Evolutionary conservation across 2,329 filamentous ascomycete species (phyloP), one percentile per base, ranked within the genome.

Genomic region (Claviceps sp.): DNA sequence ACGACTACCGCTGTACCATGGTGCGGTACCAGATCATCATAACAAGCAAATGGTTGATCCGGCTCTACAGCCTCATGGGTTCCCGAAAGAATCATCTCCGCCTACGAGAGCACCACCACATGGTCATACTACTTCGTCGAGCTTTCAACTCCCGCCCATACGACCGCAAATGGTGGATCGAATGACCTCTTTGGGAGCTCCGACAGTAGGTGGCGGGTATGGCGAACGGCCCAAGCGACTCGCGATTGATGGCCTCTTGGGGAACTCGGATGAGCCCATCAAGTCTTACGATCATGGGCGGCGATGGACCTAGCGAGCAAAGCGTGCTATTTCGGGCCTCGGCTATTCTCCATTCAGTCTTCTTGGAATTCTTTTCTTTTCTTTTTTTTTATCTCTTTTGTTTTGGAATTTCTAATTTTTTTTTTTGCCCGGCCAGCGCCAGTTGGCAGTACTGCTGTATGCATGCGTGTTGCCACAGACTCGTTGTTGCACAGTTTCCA

Each of bases 171-270:
- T 68, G 14, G 64, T n/a, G n/a, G n/a, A 68, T 7, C 61, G 59
- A 40, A 49, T 53, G 22, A 49, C 44, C 5, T 52, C 52, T 6
- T 23, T 57, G 17, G 56, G 53, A 38, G 52, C 59, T n/a, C 54
- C 58, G 3, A 22, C 40, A 11, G 9, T 9, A 20, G 20, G 56
- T 60, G 71, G 69, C 64, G 61, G 62, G 51, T 69, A 73, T 44
- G 75, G 77, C 52, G 77, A 79, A 51, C 71, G 77, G 29, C 66
- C 71, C 17, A 65, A 71, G 39, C 73, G 80, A 16, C 74, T 83
- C 47, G 78, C 80, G 58, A 83, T 83, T 55, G 77, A 74, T 11
- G 79, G 79, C 2, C 70, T 80, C 60, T 78, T 85, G 59, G 80
- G 80, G 57, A 78, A 72, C 64, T 73, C 76, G 23, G 74, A 74